phyloP scores from a whole-genome alignment of 371 early-diverging fungal species.

The Cokeromyces recurvatus region DNA sequence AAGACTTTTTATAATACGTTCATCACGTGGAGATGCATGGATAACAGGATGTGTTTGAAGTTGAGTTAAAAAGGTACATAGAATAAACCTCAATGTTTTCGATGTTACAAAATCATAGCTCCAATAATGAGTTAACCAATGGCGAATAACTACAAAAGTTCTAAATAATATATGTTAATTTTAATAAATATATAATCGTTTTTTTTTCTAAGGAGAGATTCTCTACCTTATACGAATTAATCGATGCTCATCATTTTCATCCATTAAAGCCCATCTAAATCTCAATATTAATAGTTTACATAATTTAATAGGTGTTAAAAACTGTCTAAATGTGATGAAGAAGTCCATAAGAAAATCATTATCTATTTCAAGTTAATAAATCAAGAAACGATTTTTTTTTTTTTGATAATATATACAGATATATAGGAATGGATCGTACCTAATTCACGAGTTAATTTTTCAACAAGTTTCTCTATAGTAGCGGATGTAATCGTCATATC shows the following conservation, averaged over 20 bases:
- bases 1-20: constrained; percentile 37
- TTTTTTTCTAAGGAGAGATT: not conserved
- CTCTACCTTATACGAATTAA: constrained; percentile 44
- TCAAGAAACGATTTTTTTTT: no score
- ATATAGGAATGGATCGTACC: no score
- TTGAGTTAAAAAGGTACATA: constrained; percentile 41
- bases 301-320: constrained; percentile 37
- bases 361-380: no score
- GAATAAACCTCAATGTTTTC: constrained; percentile 40
- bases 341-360: constrained; percentile 43
- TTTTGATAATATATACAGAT: no score
- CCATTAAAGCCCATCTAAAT: constrained; percentile 47
- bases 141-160: constrained; percentile 48
- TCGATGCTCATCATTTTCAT: constrained; percentile 33
- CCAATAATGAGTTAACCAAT: constrained; percentile 50
- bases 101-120: constrained; percentile 38
- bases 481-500: constrained; percentile 43
- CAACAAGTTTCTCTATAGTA: constrained; percentile 55
- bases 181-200: no score
- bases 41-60: constrained; percentile 38
- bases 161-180: constrained; percentile 12
- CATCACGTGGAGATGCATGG: constrained; percentile 35
- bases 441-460: constrained; percentile 54
- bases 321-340: constrained; percentile 47
- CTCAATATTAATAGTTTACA: constrained; percentile 43